phyloP scores from a whole-genome alignment of 371 early-diverging fungal genomes.

The Smittium mucronatum region DNA sequence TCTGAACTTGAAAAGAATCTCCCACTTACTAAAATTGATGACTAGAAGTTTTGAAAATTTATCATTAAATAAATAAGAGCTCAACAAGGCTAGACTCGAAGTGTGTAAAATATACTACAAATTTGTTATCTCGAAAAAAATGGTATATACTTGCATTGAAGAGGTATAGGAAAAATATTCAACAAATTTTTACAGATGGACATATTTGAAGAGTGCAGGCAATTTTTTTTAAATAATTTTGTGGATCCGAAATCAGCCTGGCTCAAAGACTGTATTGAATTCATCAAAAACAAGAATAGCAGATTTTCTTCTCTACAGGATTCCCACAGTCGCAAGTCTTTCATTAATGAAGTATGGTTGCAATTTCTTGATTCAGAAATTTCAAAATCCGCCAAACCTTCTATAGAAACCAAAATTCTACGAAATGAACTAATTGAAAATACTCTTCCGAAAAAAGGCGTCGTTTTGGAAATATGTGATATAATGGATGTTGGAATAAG shows the following conservation, averaged over 20 bases:
- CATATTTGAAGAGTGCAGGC: background rate
- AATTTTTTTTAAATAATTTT: background rate
- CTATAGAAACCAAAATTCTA: background rate
- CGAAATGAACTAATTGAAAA: background rate
- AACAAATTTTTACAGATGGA: no score
- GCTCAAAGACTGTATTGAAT: background rate
- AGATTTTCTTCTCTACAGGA: background rate
- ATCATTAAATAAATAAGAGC: no score
- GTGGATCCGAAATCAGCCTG: background rate
- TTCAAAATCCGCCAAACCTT: background rate
- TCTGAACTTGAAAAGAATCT: no score
- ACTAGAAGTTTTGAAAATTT: no score
- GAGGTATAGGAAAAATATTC: no score
- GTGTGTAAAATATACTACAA: no score
- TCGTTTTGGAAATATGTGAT: conserved; percentile 8
- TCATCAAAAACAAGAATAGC: background rate
- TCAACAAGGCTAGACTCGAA: no score
- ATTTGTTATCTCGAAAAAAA: no score
- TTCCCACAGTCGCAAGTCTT: background rate
- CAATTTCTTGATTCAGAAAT: background rate
- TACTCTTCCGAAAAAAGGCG: background rate
- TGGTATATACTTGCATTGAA: no score
- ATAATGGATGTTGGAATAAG: conserved; percentile 9
- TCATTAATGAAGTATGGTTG: background rate
- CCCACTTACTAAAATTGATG: no score